These are phyloP conservation scores for Withania somnifera DNA, from an alignment of 305 asterid species.

Conservation along the genomic window DNA sequence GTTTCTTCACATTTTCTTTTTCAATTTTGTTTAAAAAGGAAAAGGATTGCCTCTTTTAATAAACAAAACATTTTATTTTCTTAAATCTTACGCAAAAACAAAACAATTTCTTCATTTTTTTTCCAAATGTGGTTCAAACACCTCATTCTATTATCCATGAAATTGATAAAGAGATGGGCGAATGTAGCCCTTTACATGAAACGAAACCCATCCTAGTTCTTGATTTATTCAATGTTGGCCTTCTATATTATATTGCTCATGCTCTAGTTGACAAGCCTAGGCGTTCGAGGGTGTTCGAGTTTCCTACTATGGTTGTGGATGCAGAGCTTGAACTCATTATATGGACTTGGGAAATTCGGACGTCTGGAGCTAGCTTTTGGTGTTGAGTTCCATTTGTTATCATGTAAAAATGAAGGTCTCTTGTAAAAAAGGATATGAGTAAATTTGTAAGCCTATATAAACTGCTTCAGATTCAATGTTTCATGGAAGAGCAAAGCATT, in stretches of 20 bases:
- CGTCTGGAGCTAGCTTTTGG: background rate
- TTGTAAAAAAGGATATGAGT: no score
- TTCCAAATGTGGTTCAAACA: background rate
- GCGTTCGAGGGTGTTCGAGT: background rate
- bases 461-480: background rate
- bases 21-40: background rate
- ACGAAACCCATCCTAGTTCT: background rate
- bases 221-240: background rate
- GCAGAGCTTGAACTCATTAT: background rate
- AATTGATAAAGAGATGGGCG: background rate
- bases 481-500: background rate
- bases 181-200: background rate
- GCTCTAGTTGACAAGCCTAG: background rate
- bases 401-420: background rate
- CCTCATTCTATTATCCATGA: background rate
- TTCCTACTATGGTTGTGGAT: background rate
- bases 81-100: no score
- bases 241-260: background rate
- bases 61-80: background rate
- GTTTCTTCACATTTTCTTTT: background rate
- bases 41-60: background rate
- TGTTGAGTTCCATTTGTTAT: background rate
- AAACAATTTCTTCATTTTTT: no score
- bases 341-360: background rate
- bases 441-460: background rate